Evolutionary conservation across 2,329 filamentous ascomycete genomes (phyloP).

Genomic region (Fusarium sp.): DNA sequence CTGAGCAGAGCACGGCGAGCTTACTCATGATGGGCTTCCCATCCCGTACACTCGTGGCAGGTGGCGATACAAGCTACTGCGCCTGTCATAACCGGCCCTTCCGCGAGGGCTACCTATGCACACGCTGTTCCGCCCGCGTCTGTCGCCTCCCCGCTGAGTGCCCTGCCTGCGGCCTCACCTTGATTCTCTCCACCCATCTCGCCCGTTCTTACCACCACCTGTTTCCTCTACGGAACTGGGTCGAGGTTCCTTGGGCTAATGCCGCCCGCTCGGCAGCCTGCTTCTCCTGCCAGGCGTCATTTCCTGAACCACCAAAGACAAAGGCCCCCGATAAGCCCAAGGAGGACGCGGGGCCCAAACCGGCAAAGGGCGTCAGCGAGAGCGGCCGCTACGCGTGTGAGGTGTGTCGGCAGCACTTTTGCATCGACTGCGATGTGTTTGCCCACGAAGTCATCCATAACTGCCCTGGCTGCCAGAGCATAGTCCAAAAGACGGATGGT

Average conservation of each 20-base stretch:
- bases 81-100: conserved; percentile 89
- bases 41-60: conserved; percentile 80
- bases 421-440: conserved; percentile 97
- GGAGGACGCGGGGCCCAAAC: conserved; percentile 37
- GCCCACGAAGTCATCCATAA: conserved; percentile 95
- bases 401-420: conserved; percentile 91
- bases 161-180: conserved; percentile 88
- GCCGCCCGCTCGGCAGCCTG: conserved; percentile 75
- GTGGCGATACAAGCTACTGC: conserved; percentile 77
- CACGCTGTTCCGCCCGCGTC: conserved; percentile 87
- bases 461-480: conserved; percentile 86
- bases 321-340: conserved; percentile 37
- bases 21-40: conserved; percentile 99
- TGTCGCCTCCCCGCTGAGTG: conserved; percentile 92
- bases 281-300: conserved; percentile 80
- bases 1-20: conserved; percentile 68
- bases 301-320: conserved; percentile 64
- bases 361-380: conserved; percentile 78
- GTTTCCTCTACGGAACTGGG: conserved; percentile 91
- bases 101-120: conserved; percentile 90
- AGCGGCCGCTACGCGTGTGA: conserved; percentile 90
- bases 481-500: conserved; percentile 40
- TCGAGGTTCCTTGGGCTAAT: conserved; percentile 85
- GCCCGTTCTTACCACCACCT: conserved; percentile 94
- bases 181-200: conserved; percentile 93